Base-by-base conservation (phyloP, 2,329 filamentous ascomycete genomes). In the Leptographium radiaticola region DNA sequence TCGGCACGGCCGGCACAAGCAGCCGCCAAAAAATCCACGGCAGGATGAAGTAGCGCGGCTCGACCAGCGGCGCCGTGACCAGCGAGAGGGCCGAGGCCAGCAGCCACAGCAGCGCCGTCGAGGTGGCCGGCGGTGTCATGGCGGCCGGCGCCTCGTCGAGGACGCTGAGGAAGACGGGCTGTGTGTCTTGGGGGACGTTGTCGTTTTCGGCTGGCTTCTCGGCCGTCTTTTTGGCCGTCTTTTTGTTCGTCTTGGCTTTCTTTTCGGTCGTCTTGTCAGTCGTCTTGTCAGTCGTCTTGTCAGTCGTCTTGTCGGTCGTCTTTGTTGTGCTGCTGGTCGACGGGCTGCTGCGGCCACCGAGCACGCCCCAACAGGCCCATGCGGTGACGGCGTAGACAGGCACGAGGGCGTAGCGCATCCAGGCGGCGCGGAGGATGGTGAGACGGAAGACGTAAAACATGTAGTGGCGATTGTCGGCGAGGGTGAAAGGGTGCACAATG, bases 391-490 rank as follows among this genome's bases (percentile, higher is more conserved):
- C 76, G 67, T 98, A 97, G 1, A 84, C 70, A 0, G 83, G 74
- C 0, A 84, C 77, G 1, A 86, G 81, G 0, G 76, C 67, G 61
- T 89, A 89, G 39, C 83, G 83, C 51, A 88, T 68, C 18, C 72
- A 68, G 1, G 74, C 71, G 44, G 87, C 79, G 7, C 75, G 76
- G 2, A 86, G 77, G 40, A 97, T 83, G 7, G 86, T 83, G 62
- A 89, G 81, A 1, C 89, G 83, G 73, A 98, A 98, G 56, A 95
- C 74, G 70, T 98, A 98, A 68, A 98, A 98, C 66, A 95, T 85
- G 71, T 95, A 98, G 67, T 98, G 93, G 2, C 93, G 77, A 67
- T 98, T 98, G 68, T 98, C 93, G 38, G 93, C 93, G 1, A 97
- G 77, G 0, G 90, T 95, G 66, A 97, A 98, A 0, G 93, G 91